These are phyloP conservation scores for Cytospora chrysosperma DNA, from an alignment of 2,329 filamentous ascomycete species.

Conservation along the genomic window DNA sequence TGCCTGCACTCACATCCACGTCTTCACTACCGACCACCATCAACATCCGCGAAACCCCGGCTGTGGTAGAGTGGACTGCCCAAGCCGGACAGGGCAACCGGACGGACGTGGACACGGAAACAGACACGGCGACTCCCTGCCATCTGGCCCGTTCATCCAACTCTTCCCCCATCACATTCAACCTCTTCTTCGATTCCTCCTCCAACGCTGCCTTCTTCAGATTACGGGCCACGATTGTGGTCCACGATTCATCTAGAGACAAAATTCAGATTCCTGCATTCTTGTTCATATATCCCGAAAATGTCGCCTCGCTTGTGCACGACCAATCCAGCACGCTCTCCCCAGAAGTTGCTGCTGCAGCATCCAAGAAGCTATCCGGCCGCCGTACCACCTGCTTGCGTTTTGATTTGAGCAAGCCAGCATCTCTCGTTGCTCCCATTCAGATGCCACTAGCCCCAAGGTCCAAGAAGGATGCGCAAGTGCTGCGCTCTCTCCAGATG, in stretches of 20 bases:
- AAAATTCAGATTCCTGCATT: neutral
- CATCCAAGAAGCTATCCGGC: neutral
- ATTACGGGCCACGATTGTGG: neutral
- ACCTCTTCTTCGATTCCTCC: neutral
- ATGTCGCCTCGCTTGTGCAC: neutral
- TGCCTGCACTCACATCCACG: neutral
- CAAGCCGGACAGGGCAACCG: neutral
- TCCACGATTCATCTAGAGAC: neutral
- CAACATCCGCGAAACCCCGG: slow-evolving; percentile 3
- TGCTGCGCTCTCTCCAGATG: neutral
- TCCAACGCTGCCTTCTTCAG: slow-evolving; percentile 1
- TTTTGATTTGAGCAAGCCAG: neutral
- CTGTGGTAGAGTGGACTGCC: neutral
- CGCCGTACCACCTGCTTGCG: slow-evolving; percentile 2
- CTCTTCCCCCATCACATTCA: neutral
- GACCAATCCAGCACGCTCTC: neutral
- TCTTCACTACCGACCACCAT: neutral
- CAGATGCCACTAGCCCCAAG: neutral
- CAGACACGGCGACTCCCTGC: neutral
- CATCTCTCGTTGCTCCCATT: neutral
- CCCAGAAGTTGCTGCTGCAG: neutral
- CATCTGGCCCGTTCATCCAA: neutral
- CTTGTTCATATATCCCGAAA: slow-evolving; percentile 7
- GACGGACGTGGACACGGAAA: neutral
- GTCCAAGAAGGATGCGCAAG: neutral